Percentiles rank a stretch among this genome's conserved stretches.
Evolutionary conservation across 306 rosid species (phyloP).

Genomic region (Castanea crenata): DNA sequence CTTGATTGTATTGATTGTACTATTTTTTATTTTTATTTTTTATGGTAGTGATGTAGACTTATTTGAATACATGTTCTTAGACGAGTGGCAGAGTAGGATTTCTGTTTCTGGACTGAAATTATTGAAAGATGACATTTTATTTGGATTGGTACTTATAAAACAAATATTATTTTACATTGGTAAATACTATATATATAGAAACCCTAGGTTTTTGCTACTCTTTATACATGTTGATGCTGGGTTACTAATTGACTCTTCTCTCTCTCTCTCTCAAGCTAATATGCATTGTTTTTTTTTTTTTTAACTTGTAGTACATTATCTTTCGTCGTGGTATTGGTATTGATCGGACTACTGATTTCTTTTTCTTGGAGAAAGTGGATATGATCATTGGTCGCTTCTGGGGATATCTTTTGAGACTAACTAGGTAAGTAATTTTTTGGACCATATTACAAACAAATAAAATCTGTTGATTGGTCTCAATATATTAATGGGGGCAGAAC

Average conservation of each 20-base stretch:
- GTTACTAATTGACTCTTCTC: not conserved
- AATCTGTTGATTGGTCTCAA: not conserved
- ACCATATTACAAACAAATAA: not conserved
- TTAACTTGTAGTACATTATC: slow-evolving; percentile 61
- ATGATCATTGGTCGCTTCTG: slow-evolving; percentile 76
- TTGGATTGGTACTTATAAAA: too few species aligned
- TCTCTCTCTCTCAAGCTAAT: slow-evolving; percentile 28
- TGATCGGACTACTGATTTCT: slow-evolving; percentile 76
- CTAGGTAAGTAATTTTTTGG: slow-evolving; percentile 46
- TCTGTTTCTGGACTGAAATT: not conserved
- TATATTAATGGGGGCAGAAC: not conserved
- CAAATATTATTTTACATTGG: not conserved
- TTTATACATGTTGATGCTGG: slow-evolving; percentile 6
- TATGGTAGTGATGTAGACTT: not conserved
- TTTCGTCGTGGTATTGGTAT: slow-evolving; percentile 90
- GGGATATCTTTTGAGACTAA: slow-evolving; percentile 60
- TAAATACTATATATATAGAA: not conserved
- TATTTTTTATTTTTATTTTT: not conserved
- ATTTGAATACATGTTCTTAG: not conserved
- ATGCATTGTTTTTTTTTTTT: slow-evolving; percentile 21
- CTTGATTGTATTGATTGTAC: not conserved
- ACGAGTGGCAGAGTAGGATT: not conserved
- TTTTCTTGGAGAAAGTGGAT: slow-evolving; percentile 93
- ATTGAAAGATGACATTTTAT: slow-evolving; percentile 1
- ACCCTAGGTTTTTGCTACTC: slow-evolving; percentile 8